Evolutionary conservation across 192 early-diverging fungal species (phyloP), one percentile per base, ranked within the genome.

Genomic region (Pecoramyces ruminantium): DNA sequence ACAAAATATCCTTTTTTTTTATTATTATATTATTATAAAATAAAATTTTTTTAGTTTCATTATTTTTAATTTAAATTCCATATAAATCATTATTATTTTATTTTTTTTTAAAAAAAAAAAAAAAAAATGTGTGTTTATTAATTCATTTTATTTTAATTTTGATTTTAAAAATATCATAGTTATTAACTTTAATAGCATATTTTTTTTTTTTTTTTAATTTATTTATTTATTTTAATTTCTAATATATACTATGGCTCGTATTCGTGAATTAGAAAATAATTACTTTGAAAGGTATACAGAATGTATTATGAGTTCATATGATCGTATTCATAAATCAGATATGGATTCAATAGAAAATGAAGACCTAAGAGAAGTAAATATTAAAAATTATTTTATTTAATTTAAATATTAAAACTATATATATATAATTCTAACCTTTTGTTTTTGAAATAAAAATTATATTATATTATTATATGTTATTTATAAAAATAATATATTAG

Each of bases 221-320:
- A n/a, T n/a, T n/a, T n/a, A n/a, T n/a, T n/a, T n/a, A n/a, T n/a
- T n/a, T n/a, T n/a, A n/a, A n/a, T n/a, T n/a, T n/a, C n/a, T n/a
- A n/a, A n/a, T 80, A 29, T 38, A 30, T 78, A 80, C 51, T 78
- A 89, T 91, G 81, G 86, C 90, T 2, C 80, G 88, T 30, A 79
- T 92, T 79, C 82, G 90, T 8, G 90, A 92, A 29, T 78, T 90
- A 16, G 90, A 92, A 83, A 90, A 88, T 78, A 89, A 92, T 81
- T 86, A 83, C 58, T 88, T 89, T 34, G 90, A 92, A 80, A 84
- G 87, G 77, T 85, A 91, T 40, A 85, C 85, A 28, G 90, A 92
- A 81, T 81, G 83, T 27, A 84, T 92, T 15, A 38, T 90, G 29
- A 79, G 83, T 8, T 82, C 84, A 25, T 90, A 85, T 40, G 90